These are phyloP conservation scores for Grifola frondosa DNA, from an alignment of 1,284 basidiomycete species.

Conservation along the genomic window DNA sequence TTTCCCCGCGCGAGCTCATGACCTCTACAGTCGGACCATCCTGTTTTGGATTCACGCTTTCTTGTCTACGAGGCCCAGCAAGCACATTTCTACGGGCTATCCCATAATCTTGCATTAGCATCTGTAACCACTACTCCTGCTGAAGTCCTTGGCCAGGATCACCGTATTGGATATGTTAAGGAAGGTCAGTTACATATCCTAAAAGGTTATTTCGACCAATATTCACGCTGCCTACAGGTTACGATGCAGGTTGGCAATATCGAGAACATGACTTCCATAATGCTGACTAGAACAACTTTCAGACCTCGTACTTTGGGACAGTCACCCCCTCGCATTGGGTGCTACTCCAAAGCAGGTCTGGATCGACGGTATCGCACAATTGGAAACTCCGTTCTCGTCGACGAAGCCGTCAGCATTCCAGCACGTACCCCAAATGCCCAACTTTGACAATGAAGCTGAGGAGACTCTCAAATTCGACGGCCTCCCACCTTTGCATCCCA, in stretches of 20 bases:
- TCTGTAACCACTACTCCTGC: constrained; percentile 82
- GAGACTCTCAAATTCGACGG: constrained; percentile 63
- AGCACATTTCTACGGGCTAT: constrained; percentile 76
- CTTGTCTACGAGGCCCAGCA: constrained; percentile 87
- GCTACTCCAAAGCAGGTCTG: constrained; percentile 73
- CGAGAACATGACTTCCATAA: no score
- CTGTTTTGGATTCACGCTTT: constrained; percentile 75
- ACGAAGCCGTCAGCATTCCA: constrained; percentile 51
- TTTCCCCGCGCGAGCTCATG: background rate
- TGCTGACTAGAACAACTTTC: constrained; percentile 11
- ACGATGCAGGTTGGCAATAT: constrained; percentile 47
- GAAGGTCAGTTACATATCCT: constrained; percentile 46
- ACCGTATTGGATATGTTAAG: constrained; percentile 77
- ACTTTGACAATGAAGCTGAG: constrained; percentile 55
- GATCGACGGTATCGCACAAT: constrained; percentile 69
- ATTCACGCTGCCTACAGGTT: constrained; percentile 33
- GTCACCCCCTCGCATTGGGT: constrained; percentile 74
- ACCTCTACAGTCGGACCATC: constrained; percentile 61
- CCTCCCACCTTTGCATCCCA: constrained; percentile 57
- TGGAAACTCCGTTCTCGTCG: constrained; percentile 42
- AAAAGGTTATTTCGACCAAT: background rate
- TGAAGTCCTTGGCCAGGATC: constrained; percentile 72
- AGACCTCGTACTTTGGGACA: constrained; percentile 70
- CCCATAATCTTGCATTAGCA: constrained; percentile 59
- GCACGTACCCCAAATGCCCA: constrained; percentile 51